Base-by-base conservation (phyloP, 371 early-diverging fungal genomes). In the Fennellomyces sp. region DNA sequence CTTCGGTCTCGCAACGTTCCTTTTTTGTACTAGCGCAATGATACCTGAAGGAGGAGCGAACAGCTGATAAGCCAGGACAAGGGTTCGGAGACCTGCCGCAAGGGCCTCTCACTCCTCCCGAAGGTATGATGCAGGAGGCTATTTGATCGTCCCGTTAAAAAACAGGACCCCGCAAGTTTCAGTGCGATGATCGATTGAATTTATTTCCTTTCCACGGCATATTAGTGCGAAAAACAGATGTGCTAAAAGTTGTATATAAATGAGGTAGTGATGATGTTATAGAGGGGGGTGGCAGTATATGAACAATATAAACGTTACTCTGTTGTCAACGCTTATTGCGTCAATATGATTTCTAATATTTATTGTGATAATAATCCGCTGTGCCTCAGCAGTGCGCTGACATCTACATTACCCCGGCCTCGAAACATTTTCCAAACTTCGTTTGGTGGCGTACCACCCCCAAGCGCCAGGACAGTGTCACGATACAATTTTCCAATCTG, bases 391-490 rank as follows among this genome's bases (percentile, higher is more conserved):
- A 88, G 69, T 17, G 87, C 84, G 19, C 73, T 70, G 2, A 83
- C 71, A 58, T 86, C 77, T 1, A 82, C 86, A 21, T 73, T 70
- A 17, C 70, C 69, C 19, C 88, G 69, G 23, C 87, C 88, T 39
- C 84, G 69, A 53, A 88, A 88, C 57, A 72, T 61, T 30, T 72
- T 72, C 86, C 87, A 88, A 7, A 88, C 86, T 17, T 81, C 68
- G 50, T 69, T 66, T 7, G 88, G 88, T 27, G 80, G 64, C 0
- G 86, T 86, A 1, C 85, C 87, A 6, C 88, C 88, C 21, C 88
- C 88, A 38, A 86, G 75, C 17, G 87, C 86, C 41, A 88, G 72
- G 6, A 88, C 72, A 0, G 88, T 88, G 45, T 88, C 76, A 30
- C 88, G 76, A 57, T 88, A 88, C 27, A 73, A 79, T 30, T 80